phyloP scores from a whole-genome alignment of 257 asterid genomes.

The Salvia rosmarinus region DNA sequence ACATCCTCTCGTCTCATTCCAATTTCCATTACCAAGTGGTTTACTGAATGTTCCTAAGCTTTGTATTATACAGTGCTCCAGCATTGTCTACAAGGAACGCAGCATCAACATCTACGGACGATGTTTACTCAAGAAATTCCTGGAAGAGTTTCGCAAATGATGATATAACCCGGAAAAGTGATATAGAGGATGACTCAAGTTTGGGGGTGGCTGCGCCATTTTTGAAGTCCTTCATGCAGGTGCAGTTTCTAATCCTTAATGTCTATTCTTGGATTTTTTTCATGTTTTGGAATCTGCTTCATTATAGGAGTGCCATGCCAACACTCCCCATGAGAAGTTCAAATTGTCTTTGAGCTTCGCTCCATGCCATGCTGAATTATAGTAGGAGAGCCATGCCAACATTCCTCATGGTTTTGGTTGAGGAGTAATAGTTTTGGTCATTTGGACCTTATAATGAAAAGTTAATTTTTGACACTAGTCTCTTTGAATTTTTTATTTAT shows the following conservation, averaged over 20 bases:
- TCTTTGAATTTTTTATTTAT: neutral
- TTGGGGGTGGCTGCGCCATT: conserved; percentile 95
- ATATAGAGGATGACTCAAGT: conserved; percentile 69
- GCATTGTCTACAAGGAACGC: conserved; percentile 77
- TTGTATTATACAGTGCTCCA: conserved; percentile 69
- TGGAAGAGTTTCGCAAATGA: conserved; percentile 73
- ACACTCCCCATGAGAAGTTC: conserved; percentile 19
- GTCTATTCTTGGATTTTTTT: conserved; percentile 4
- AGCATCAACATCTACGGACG: conserved; percentile 67
- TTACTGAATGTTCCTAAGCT: conserved; percentile 29
- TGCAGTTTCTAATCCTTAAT: conserved; percentile 32
- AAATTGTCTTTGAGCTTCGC: neutral
- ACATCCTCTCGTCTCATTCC: conserved; percentile 13
- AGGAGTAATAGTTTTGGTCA: neutral
- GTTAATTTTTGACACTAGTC: neutral
- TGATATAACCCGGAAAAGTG: conserved; percentile 66
- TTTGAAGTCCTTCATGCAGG: conserved; percentile 99
- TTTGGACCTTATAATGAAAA: neutral
- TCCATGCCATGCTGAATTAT: neutral
- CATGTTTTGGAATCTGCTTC: conserved; percentile 14
- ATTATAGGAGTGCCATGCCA: conserved; percentile 16
- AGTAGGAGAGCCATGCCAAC: conserved; percentile 16
- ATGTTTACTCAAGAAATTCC: conserved; percentile 77
- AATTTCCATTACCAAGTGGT: conserved; percentile 23
- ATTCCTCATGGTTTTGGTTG: conserved; percentile 19